These are phyloP conservation scores for Elsinoe fawcettii DNA, from an alignment of 2,329 filamentous ascomycete genomes.

Conservation along the genomic window DNA sequence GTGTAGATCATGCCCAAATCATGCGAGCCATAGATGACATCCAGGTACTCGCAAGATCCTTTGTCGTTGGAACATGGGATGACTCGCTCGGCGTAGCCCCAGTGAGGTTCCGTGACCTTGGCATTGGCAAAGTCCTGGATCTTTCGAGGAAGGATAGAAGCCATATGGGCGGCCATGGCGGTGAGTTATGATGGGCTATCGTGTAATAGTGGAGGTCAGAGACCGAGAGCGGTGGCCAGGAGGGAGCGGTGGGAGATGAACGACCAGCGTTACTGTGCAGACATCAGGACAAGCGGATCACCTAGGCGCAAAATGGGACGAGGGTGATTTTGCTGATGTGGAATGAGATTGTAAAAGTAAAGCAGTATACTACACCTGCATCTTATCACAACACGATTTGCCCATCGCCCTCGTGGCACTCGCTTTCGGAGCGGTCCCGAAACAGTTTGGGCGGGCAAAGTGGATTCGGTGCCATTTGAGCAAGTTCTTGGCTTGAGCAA, in stretches of 20 bases:
- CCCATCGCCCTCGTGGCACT: neutral
- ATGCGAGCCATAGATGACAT: conserved; percentile 48
- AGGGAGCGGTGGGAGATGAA: no score
- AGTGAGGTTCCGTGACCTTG: conserved; percentile 35
- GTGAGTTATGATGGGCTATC: no score
- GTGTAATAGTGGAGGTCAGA: no score
- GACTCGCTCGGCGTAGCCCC: conserved; percentile 49
- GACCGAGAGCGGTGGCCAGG: no score
- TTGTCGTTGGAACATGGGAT: conserved; percentile 52
- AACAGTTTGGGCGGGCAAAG: conserved; percentile 4
- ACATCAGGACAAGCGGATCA: neutral
- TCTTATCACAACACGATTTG: neutral
- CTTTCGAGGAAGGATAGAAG: conserved; percentile 20
- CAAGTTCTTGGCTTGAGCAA: conserved; percentile 15
- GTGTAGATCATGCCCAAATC: conserved; percentile 49
- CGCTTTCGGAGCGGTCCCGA: neutral
- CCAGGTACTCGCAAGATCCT: conserved; percentile 52
- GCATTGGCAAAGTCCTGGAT: conserved; percentile 27
- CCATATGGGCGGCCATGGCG: neutral
- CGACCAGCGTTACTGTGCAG: neutral
- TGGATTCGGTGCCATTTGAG: conserved; percentile 11
- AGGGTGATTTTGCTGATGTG: neutral
- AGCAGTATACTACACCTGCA: conserved; percentile 3
- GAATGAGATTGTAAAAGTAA: neutral
- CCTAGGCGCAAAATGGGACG: neutral